phyloP scores from a whole-genome alignment of 2,329 filamentous ascomycete genomes.

The Chaetomiaceae sp. region DNA sequence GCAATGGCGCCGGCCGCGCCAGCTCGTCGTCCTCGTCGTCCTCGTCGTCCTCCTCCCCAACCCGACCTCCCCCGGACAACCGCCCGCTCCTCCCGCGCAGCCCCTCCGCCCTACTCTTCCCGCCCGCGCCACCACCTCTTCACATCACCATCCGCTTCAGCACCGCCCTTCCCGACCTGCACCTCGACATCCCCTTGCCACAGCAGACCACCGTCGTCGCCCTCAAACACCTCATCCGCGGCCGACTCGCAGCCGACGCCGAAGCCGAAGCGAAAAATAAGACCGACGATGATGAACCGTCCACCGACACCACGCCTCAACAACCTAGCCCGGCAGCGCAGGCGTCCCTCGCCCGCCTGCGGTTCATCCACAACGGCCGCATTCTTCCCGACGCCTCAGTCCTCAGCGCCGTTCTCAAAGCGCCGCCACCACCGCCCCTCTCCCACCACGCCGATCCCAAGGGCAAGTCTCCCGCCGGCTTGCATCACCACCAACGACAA shows the following conservation, averaged over 20 bases:
- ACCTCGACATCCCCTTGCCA: slow-evolving; percentile 68
- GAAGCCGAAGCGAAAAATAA: slow-evolving; percentile 41
- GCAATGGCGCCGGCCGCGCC: slow-evolving; percentile 5
- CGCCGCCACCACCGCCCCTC: slow-evolving; percentile 53
- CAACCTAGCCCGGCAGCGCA: slow-evolving; percentile 10
- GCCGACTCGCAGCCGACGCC: slow-evolving; percentile 51
- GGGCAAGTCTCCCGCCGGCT: slow-evolving; percentile 61
- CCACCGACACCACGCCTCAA: not conserved
- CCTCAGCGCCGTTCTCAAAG: slow-evolving; percentile 63
- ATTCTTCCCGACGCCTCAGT: slow-evolving; percentile 71
- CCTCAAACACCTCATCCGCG: slow-evolving; percentile 78
- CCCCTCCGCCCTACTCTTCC: slow-evolving; percentile 15
- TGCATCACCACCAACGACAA: slow-evolving; percentile 25
- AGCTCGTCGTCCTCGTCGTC: slow-evolving; percentile 15
- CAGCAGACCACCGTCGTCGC: slow-evolving; percentile 66
- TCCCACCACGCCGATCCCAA: slow-evolving; percentile 39
- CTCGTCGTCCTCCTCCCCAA: slow-evolving; percentile 15
- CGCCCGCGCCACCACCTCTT: slow-evolving; percentile 43
- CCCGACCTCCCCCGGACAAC: slow-evolving; percentile 1
- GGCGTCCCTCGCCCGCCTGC: slow-evolving; percentile 61
- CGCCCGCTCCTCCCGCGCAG: slow-evolving; percentile 13
- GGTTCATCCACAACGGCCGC: slow-evolving; percentile 85
- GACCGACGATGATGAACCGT: not conserved
- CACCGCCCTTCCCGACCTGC: slow-evolving; percentile 74
- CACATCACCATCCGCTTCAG: slow-evolving; percentile 89